phyloP scores from a whole-genome alignment of 73 alveolate species.

The Uronychia binucleata region DNA sequence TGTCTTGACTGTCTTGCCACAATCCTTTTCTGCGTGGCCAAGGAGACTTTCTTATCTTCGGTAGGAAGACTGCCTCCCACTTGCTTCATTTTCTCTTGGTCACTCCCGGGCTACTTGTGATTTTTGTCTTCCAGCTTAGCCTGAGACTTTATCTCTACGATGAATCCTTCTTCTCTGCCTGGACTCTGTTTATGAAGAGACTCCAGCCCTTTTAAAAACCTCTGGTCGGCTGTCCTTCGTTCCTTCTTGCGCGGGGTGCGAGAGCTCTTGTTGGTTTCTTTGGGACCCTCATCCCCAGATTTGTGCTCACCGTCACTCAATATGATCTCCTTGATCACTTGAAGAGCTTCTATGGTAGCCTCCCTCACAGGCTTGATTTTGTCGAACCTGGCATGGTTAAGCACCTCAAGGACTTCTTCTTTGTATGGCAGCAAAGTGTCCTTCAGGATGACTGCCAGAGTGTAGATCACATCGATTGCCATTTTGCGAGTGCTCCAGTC shows the following conservation, averaged over 20 bases:
- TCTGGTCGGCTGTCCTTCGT: background rate
- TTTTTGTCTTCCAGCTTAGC: background rate
- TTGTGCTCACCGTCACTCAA: background rate
- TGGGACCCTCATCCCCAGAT: background rate
- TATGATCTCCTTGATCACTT: constrained; percentile 29
- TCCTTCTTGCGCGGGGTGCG: background rate
- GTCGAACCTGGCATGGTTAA: constrained; percentile 80
- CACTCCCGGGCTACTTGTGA: background rate
- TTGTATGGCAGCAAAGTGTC: constrained; percentile 76
- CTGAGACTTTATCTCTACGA: background rate
- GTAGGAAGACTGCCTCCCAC: background rate
- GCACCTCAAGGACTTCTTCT: constrained; percentile 76
- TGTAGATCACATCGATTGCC: constrained; percentile 85
- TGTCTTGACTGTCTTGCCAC: background rate
- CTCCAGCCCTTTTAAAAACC: background rate
- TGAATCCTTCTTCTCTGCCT: background rate
- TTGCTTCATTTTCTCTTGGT: background rate
- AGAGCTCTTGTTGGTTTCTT: background rate
- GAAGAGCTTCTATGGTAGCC: constrained; percentile 64
- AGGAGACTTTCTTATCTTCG: background rate
- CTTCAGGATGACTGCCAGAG: constrained; percentile 79
- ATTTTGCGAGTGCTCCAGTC: constrained; percentile 84
- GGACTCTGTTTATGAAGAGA: background rate
- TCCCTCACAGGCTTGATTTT: constrained; percentile 91
- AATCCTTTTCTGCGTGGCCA: background rate